These are phyloP conservation scores for Licmophora abbreviata DNA, from an alignment of 108 stramenopile species.

Conservation along the genomic window DNA sequence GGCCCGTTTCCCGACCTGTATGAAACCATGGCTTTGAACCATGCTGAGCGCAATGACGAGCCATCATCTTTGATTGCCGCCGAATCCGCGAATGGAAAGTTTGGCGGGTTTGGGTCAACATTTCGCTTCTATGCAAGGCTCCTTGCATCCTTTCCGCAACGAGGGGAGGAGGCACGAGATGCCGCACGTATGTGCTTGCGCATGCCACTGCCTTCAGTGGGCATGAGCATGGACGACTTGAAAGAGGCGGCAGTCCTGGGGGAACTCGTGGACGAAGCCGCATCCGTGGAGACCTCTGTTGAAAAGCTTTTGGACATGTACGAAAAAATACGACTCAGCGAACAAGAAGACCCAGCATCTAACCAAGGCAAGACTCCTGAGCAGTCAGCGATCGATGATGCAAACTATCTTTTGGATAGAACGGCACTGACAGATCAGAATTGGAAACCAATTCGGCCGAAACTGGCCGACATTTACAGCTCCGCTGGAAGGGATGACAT, in stretches of 20 bases:
- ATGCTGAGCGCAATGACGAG: slow-evolving; percentile 44
- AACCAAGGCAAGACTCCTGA: slow-evolving; percentile 42
- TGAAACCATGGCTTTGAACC: slow-evolving; percentile 47
- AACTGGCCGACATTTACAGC: slow-evolving; percentile 53
- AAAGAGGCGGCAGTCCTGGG: slow-evolving; percentile 52
- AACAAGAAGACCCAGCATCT: slow-evolving; percentile 39
- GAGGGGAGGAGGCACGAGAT: slow-evolving; percentile 65
- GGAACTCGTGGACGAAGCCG: slow-evolving; percentile 27
- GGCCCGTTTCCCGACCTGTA: slow-evolving; percentile 81
- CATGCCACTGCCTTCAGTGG: slow-evolving; percentile 66
- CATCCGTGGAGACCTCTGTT: slow-evolving; percentile 42
- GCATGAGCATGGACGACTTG: slow-evolving; percentile 39
- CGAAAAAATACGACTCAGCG: slow-evolving; percentile 60
- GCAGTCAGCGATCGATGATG: slow-evolving; percentile 61
- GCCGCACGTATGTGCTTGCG: slow-evolving; percentile 72
- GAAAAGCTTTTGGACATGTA: slow-evolving; percentile 59
- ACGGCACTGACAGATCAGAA: slow-evolving; percentile 44
- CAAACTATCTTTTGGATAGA: slow-evolving; percentile 60
- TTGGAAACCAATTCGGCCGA: slow-evolving; percentile 43
- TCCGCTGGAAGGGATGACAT: slow-evolving; percentile 51
- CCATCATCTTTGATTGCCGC: slow-evolving; percentile 72
- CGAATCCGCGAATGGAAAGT: slow-evolving; percentile 68
- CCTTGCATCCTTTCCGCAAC: slow-evolving; percentile 35
- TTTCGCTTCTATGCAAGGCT: slow-evolving; percentile 69
- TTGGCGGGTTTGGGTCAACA: slow-evolving; percentile 65